Evolutionary conservation across 2,329 filamentous ascomycete species (phyloP).

Genomic region (Exophiala bonariae): DNA sequence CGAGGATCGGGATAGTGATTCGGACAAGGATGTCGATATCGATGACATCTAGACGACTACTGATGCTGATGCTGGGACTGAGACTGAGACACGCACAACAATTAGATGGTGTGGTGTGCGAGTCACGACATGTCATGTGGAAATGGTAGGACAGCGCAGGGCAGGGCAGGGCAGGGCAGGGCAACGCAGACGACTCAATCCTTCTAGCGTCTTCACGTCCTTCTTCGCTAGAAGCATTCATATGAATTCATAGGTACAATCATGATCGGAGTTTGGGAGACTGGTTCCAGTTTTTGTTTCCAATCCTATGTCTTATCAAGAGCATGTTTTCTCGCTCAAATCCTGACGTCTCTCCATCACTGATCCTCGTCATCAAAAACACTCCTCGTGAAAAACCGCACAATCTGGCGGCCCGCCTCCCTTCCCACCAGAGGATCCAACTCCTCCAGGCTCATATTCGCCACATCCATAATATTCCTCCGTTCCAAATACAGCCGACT

Average conservation of each 20-base stretch:
- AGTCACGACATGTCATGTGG: too few relatives aligned
- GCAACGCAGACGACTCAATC: too few relatives aligned
- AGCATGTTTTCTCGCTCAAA: too few relatives aligned
- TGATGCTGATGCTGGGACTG: too few relatives aligned
- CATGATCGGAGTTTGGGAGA: constrained; percentile 16
- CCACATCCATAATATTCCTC: constrained; percentile 76
- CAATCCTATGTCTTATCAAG: too few relatives aligned
- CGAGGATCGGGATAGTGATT: constrained; percentile 72
- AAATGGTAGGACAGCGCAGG: too few relatives aligned
- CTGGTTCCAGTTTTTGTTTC: too few relatives aligned
- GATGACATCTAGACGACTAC: constrained; percentile 78
- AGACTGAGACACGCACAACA: too few relatives aligned
- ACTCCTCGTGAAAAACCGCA: constrained; percentile 74
- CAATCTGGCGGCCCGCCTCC: constrained; percentile 73
- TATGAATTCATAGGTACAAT: neutral
- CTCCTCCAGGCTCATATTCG: constrained; percentile 77
- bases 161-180: too few relatives aligned
- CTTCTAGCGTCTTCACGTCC: too few relatives aligned
- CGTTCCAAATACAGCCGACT: constrained; percentile 70
- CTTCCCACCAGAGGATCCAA: constrained; percentile 73
- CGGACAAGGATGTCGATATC: constrained; percentile 72
- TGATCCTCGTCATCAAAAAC: constrained; percentile 49
- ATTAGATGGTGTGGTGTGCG: too few relatives aligned
- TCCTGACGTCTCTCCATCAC: neutral
- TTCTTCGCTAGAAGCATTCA: too few relatives aligned